phyloP scores from a whole-genome alignment of 768 basidiomycete genomes.

The Rhodotorula sphaerocarpa region DNA sequence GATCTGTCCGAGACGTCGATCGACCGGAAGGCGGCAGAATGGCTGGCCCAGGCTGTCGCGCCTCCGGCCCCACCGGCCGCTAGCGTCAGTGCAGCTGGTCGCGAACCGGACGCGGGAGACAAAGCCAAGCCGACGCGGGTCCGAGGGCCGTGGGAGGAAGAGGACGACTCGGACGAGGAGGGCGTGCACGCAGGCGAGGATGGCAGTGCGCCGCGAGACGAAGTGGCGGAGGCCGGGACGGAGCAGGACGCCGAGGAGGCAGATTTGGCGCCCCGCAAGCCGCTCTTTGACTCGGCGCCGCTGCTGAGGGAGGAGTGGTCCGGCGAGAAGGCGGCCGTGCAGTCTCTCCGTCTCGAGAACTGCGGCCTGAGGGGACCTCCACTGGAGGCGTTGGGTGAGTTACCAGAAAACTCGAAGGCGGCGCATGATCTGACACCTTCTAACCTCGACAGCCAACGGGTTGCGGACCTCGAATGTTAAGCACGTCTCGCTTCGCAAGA shows the following conservation, averaged over 20 bases:
- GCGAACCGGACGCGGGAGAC: neutral
- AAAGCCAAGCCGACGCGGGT: neutral
- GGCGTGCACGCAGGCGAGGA: neutral
- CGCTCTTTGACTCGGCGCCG: constrained; percentile 43
- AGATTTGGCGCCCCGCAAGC: neutral
- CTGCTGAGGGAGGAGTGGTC: constrained; percentile 39
- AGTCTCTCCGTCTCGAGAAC: constrained; percentile 76
- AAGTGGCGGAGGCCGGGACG: constrained; percentile 42
- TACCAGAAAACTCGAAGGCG: no score
- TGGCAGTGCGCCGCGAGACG: neutral
- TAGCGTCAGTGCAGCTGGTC: neutral
- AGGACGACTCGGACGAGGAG: constrained; percentile 9
- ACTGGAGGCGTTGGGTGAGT: constrained; percentile 70
- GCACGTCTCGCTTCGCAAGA: constrained; percentile 82
- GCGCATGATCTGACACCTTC: no score
- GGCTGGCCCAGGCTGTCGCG: constrained; percentile 62
- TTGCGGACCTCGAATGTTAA: constrained; percentile 73
- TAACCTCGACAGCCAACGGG: constrained; percentile 56
- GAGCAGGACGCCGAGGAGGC: constrained; percentile 12
- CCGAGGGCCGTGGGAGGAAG: neutral
- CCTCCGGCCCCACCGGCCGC: neutral
- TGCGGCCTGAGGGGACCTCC: constrained; percentile 65
- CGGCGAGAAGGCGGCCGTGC: constrained; percentile 41
- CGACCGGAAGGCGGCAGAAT: constrained; percentile 77
- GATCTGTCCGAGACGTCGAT: constrained; percentile 78